These are phyloP conservation scores for Domatiomyces globalis DNA, from an alignment of 2,329 filamentous ascomycete species.

Conservation along the genomic window DNA sequence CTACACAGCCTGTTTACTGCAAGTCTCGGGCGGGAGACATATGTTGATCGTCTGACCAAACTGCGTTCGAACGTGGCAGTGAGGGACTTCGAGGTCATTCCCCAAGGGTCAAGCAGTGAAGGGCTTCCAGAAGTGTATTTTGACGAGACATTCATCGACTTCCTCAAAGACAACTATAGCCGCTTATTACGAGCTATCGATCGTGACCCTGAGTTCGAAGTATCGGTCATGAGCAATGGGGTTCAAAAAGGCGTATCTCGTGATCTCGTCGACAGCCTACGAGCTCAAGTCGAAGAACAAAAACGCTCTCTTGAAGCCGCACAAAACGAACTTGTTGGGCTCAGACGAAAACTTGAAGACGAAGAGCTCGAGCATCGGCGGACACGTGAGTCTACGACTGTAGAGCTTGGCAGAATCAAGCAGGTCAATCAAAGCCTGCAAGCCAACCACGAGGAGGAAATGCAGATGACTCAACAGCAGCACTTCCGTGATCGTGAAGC, in stretches of 20 bases:
- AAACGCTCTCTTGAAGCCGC: conserved; percentile 45
- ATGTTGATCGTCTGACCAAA: conserved; percentile 65
- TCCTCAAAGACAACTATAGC: conserved; percentile 91
- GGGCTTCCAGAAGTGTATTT: conserved; percentile 69
- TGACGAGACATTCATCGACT: conserved; percentile 74
- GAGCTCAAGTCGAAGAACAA: conserved; percentile 61
- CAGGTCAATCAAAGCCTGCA: conserved; percentile 58
- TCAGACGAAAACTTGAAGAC: conserved; percentile 48
- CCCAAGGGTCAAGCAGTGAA: conserved; percentile 42
- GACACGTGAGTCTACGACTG: conserved; percentile 43
- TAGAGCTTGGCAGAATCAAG: conserved; percentile 46
- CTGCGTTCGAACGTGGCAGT: conserved; percentile 65
- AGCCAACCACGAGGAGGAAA: conserved; percentile 52
- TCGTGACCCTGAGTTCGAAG: conserved; percentile 75
- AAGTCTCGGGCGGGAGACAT: conserved; percentile 71
- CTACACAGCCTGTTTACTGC: conserved; percentile 65
- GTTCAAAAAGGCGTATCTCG: conserved; percentile 84
- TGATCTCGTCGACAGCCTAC: conserved; percentile 75
- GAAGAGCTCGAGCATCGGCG: conserved; percentile 59
- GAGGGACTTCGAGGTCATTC: conserved; percentile 77
- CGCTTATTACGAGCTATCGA: conserved; percentile 74
- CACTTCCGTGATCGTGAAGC: conserved; percentile 16
- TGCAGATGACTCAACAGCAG: conserved; percentile 35
- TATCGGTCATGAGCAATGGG: conserved; percentile 64
- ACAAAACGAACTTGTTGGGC: conserved; percentile 40